These are phyloP conservation scores for Naganishia liquefaciens DNA, from an alignment of 1,284 basidiomycete genomes.

Conservation along the genomic window DNA sequence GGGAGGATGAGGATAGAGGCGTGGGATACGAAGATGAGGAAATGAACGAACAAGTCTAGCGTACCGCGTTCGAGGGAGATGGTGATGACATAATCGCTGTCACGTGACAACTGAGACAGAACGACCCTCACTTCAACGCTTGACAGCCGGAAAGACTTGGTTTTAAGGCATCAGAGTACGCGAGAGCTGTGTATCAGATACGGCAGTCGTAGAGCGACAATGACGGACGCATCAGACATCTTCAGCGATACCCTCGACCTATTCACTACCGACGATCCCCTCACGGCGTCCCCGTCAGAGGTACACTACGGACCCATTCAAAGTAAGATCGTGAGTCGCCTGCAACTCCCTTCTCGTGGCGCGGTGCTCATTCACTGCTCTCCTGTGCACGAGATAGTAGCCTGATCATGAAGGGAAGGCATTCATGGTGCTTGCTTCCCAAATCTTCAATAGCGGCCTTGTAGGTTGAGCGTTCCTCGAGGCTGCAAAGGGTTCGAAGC, in stretches of 20 bases:
- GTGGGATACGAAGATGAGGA: not conserved
- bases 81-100: conserved; percentile 2
- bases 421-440: conserved; percentile 22
- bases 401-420: conserved; percentile 31
- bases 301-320: conserved; percentile 25
- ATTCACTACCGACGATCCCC: not conserved
- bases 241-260: conserved; percentile 15
- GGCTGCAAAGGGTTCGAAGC: not conserved
- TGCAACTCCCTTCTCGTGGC: not conserved
- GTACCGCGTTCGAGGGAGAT: too few relatives aligned
- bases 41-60: not conserved
- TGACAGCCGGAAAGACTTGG: too few relatives aligned
- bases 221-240: conserved; percentile 16
- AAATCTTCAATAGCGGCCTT: conserved; percentile 35
- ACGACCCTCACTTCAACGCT: not conserved
- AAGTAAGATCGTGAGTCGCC: conserved; percentile 20
- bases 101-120: not conserved
- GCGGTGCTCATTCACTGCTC: not conserved
- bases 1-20: not conserved
- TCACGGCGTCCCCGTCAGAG: conserved; percentile 4
- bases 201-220: not conserved
- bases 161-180: not conserved
- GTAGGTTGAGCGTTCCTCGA: conserved; percentile 7
- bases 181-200: too few relatives aligned
- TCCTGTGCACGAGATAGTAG: conserved; percentile 8